phyloP scores from a whole-genome alignment of 345 rosid genomes.

The Rhizophora mangle region DNA sequence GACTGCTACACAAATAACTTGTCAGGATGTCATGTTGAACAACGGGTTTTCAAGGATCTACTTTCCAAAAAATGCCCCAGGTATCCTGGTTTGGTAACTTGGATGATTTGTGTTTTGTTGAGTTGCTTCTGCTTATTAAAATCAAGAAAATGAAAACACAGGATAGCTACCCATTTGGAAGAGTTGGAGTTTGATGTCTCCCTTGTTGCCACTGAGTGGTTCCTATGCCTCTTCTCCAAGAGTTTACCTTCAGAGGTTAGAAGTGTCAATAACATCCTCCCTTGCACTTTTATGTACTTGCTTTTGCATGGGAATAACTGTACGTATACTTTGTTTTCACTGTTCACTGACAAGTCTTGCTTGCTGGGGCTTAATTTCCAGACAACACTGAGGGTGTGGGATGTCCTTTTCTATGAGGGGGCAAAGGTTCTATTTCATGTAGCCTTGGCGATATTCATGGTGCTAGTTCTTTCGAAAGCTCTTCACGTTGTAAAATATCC shows the following conservation, averaged over 20 bases:
- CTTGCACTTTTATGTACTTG: background rate
- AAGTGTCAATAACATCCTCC: background rate
- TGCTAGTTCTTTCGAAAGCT: slow-evolving; percentile 24
- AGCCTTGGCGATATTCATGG: slow-evolving; percentile 98
- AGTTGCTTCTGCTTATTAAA: slow-evolving; percentile 5
- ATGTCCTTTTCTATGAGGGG: slow-evolving; percentile 95
- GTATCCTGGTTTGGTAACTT: slow-evolving; percentile 29
- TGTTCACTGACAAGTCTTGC: slow-evolving; percentile 8
- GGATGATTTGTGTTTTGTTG: slow-evolving; percentile 4
- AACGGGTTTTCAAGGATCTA: slow-evolving; percentile 93
- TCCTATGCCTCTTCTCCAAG: slow-evolving; percentile 96
- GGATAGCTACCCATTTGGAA: slow-evolving; percentile 90
- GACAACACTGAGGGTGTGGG: slow-evolving; percentile 99
- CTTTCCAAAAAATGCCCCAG: slow-evolving; percentile 82
- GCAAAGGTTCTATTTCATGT: slow-evolving; percentile 95
- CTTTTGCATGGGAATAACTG: background rate
- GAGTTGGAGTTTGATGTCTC: slow-evolving; percentile 90
- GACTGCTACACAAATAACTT: slow-evolving; percentile 93
- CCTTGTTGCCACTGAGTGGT: slow-evolving; percentile 99
- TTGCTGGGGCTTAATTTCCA: slow-evolving; percentile 24
- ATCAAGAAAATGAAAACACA: slow-evolving; percentile 32
- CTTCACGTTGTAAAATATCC: slow-evolving; percentile 5
- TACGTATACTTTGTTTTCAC: background rate
- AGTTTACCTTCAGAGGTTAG: slow-evolving; percentile 98
- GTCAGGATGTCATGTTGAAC: slow-evolving; percentile 98